Evolutionary conservation across 108 stramenopile genomes (phyloP).

Genomic region (Pelagomonas calceolata): DNA sequence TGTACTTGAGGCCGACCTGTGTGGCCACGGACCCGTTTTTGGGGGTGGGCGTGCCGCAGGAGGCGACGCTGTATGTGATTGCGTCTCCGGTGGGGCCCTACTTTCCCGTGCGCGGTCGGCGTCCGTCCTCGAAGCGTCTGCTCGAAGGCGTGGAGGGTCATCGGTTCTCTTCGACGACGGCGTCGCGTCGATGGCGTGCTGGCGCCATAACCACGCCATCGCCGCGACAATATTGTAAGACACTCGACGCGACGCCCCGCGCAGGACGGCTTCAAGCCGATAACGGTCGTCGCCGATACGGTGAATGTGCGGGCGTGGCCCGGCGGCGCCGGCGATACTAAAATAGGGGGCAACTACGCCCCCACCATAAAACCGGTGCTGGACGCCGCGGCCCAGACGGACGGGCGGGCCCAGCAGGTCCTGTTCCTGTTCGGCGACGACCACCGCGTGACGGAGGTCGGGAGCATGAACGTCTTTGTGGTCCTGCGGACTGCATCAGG

Average conservation of each 20-base stretch:
- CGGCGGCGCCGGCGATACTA: slow-evolving; percentile 74
- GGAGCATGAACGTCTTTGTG: slow-evolving; percentile 95
- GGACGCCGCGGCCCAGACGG: slow-evolving; percentile 51
- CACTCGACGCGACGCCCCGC: too few species aligned
- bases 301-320: slow-evolving; percentile 85
- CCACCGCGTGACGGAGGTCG: slow-evolving; percentile 82
- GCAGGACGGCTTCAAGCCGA: slow-evolving; percentile 82
- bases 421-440: slow-evolving; percentile 84
- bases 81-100: slow-evolving; percentile 82
- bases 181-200: too few species aligned
- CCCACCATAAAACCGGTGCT: slow-evolving; percentile 74
- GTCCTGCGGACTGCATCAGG: slow-evolving; percentile 48
- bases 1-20: slow-evolving; percentile 91
- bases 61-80: slow-evolving; percentile 63
- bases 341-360: slow-evolving; percentile 91
- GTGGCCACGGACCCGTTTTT: slow-evolving; percentile 74
- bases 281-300: slow-evolving; percentile 72
- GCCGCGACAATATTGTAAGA: too few species aligned
- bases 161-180: too few species aligned
- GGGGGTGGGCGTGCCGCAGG: slow-evolving; percentile 56
- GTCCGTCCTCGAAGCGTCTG: too few species aligned
- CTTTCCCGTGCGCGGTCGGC: too few species aligned
- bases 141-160: too few species aligned
- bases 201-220: too few species aligned
- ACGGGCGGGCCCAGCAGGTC: slow-evolving; percentile 59